These are phyloP conservation scores for Phytophthora sojae DNA, from an alignment of 352 stramenopile species.

Conservation along the genomic window DNA sequence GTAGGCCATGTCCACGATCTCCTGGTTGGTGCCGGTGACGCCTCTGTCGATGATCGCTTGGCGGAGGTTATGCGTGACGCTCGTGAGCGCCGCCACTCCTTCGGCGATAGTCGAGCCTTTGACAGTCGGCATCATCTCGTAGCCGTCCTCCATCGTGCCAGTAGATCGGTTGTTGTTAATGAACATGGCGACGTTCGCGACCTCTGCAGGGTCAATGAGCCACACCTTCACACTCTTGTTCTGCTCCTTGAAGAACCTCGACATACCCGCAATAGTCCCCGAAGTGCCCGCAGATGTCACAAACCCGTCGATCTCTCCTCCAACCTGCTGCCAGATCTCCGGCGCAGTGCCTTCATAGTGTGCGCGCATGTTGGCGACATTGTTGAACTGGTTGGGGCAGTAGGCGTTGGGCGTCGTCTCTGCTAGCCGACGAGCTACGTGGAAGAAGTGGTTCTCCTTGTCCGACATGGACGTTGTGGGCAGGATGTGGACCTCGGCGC, in stretches of 20 bases:
- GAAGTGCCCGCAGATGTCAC: slow-evolving; percentile 91
- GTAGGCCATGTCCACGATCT: slow-evolving; percentile 93
- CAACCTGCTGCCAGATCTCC: slow-evolving; percentile 91
- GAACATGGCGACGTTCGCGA: slow-evolving; percentile 82
- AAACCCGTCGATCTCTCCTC: slow-evolving; percentile 92
- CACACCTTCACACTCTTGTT: slow-evolving; percentile 53
- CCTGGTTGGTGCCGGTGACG: slow-evolving; percentile 88
- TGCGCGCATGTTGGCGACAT: slow-evolving; percentile 72
- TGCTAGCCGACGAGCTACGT: slow-evolving; percentile 67
- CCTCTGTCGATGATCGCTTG: slow-evolving; percentile 88
- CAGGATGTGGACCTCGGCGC: slow-evolving; percentile 69
- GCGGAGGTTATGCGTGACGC: slow-evolving; percentile 92
- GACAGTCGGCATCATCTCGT: slow-evolving; percentile 78
- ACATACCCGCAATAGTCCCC: slow-evolving; percentile 90
- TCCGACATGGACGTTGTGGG: slow-evolving; percentile 71
- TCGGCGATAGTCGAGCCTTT: slow-evolving; percentile 91
- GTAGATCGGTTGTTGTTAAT: slow-evolving; percentile 60
- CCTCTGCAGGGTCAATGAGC: slow-evolving; percentile 74
- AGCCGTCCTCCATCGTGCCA: slow-evolving; percentile 75
- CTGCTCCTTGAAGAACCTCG: slow-evolving; percentile 91
- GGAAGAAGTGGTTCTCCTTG: slow-evolving; percentile 80
- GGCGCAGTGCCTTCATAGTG: slow-evolving; percentile 85
- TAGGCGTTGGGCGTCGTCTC: slow-evolving; percentile 44
- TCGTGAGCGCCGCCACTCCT: slow-evolving; percentile 87
- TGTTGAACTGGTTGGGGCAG: slow-evolving; percentile 84